Base-by-base conservation (phyloP, 768 basidiomycete genomes). In the Exidia glandulosa region DNA sequence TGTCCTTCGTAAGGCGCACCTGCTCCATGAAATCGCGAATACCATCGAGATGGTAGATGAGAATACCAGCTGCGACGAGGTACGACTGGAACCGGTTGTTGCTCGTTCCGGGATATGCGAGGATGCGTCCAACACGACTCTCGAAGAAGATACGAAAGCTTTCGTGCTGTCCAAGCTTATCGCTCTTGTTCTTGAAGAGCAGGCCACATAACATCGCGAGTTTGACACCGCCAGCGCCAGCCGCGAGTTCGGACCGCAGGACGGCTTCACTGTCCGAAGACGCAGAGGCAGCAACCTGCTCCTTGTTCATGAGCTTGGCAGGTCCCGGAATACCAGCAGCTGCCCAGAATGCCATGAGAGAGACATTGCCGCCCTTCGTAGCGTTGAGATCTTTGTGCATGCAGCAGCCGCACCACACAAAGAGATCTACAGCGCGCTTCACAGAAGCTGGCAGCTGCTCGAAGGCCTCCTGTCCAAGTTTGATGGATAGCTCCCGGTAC, bases 71-170 rank as follows among this genome's bases (percentile, higher is more conserved):
- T 0, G 72, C 74, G 3, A 70, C 65, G 27, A 70, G 62, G 60
- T 75, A 67, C 1, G 68, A 71, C 30, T 71, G 67, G 60, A 67
- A 77, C 0, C 69, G 69, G 0, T 66, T 76, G 59, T 75, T 76
- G 62, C 70, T 73, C 0, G 71, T 72, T 56, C 75, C 72, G 0
- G 75, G 73, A 56, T 69, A 77, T 52, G 56, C 33, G 3, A 70
- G 27, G 1, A 32, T 23, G 14, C 62, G 61, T 2, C 72, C 73
- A 6, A 70, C 36, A 1, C 45, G 3, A 0, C 25, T 4, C 29
- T 71, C 65, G 36, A 72, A 69, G 50, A 58, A 71, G 14, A 60
- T 56, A 30, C 62, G 37, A 36, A 64, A 68, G 1, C 64, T 62
- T 37, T 75, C 73, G 14, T 70, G 68, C 48, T 73, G 72, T 13